Conservation (phyloP, 805 yeast genomes). For the Wickerhamiella sergipiensis region DNA sequence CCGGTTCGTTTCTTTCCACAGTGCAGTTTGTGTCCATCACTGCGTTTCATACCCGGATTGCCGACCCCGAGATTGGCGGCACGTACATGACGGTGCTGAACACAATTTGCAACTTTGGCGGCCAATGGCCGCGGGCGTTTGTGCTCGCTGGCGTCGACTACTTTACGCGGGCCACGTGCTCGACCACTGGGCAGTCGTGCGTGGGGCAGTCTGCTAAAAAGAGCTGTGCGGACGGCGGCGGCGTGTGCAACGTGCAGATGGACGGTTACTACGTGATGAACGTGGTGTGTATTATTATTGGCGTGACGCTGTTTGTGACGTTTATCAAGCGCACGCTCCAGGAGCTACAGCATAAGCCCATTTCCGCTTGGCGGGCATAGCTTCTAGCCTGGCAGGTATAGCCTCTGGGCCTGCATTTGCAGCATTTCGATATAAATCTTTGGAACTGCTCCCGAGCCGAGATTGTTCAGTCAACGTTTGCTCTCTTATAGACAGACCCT, state of each 20-base stretch:
- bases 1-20: constrained; percentile 86
- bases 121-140: constrained; percentile 91
- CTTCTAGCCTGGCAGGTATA: background rate
- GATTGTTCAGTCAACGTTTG: too few species aligned
- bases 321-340: constrained; percentile 54
- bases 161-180: constrained; percentile 55
- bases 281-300: constrained; percentile 52
- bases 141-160: constrained; percentile 68
- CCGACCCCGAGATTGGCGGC: constrained; percentile 94
- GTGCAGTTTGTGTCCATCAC: constrained; percentile 88
- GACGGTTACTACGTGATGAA: constrained; percentile 86
- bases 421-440: background rate
- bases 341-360: constrained; percentile 58
- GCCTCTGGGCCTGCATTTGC: too few species aligned
- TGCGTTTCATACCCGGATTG: constrained; percentile 89
- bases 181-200: constrained; percentile 21
- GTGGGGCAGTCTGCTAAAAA: constrained; percentile 30
- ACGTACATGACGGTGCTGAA: constrained; percentile 95
- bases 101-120: constrained; percentile 86
- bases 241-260: constrained; percentile 36
- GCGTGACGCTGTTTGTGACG: constrained; percentile 45
- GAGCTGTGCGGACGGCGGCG: constrained; percentile 41
- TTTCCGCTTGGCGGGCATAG: constrained; percentile 46
- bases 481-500: too few species aligned
- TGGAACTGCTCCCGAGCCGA: too few species aligned